Evolutionary conservation across 177 flowering plant species (phyloP).

Genomic region (Vitis hybrid): DNA sequence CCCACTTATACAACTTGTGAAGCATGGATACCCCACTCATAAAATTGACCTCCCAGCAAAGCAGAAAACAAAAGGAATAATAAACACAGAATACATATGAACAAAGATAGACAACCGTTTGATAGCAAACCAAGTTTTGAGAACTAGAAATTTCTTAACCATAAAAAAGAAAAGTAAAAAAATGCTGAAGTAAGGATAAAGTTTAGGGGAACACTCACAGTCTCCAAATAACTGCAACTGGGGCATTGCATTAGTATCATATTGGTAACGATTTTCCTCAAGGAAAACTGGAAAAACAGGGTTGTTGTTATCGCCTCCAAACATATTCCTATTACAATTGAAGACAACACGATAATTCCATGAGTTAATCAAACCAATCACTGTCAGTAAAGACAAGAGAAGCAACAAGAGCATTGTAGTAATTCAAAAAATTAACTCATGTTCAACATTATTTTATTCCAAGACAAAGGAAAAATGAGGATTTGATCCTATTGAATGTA

Average conservation of each 20-base stretch:
- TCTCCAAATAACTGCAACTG: slow-evolving; percentile 73
- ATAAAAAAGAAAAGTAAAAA: background rate
- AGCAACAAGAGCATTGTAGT: background rate
- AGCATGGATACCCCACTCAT: background rate
- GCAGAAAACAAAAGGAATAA: background rate
- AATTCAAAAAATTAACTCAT: too few relatives aligned
- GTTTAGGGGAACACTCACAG: slow-evolving; percentile 41
- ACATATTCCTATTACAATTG: slow-evolving; percentile 43
- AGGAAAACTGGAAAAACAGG: slow-evolving; percentile 42
- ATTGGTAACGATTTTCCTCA: slow-evolving; percentile 53
- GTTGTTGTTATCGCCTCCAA: slow-evolving; percentile 55
- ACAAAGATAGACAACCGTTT: background rate
- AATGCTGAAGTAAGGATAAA: background rate
- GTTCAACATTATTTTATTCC: too few relatives aligned
- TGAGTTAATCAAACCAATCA: background rate
- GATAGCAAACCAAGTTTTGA: background rate
- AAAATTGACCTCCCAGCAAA: background rate
- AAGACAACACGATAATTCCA: slow-evolving; percentile 3
- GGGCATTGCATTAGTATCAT: slow-evolving; percentile 47
- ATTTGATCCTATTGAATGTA: too few relatives aligned
- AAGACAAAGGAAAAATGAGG: too few relatives aligned
- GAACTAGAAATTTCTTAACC: too few relatives aligned
- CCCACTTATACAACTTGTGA: background rate
- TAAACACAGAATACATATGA: background rate
- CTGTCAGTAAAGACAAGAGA: background rate